These are phyloP conservation scores for Chimonanthus salicifolius DNA, from an alignment of 164 flowering plant genomes.

Conservation along the genomic window DNA sequence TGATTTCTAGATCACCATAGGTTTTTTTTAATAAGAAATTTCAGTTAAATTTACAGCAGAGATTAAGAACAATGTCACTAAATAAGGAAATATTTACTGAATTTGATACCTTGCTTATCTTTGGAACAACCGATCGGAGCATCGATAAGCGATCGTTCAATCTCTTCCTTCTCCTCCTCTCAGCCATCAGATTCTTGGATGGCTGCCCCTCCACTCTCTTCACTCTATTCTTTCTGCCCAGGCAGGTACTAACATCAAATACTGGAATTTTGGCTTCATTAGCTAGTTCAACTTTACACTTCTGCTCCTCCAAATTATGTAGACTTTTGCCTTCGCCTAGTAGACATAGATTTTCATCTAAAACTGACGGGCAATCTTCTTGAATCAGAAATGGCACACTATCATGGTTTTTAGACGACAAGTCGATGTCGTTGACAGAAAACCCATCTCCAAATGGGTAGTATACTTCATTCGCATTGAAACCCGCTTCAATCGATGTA, in stretches of 20 bases:
- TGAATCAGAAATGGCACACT: constrained; percentile 23
- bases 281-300: constrained; percentile 28
- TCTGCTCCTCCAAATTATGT: constrained; percentile 16
- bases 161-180: constrained; percentile 80
- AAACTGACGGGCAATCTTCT: constrained; percentile 26
- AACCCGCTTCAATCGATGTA: constrained; percentile 16
- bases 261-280: constrained; percentile 26
- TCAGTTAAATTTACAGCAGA: too few species aligned
- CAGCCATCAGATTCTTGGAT: constrained; percentile 94
- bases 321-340: constrained; percentile 12
- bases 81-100: neutral
- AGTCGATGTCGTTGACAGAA: constrained; percentile 22
- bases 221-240: constrained; percentile 32
- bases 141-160: constrained; percentile 86
- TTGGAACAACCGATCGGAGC: constrained; percentile 92
- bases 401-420: constrained; percentile 18
- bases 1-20: neutral
- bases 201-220: constrained; percentile 75
- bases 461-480: constrained; percentile 21
- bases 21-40: too few species aligned
- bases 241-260: constrained; percentile 23
- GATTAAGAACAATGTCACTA: too few species aligned
- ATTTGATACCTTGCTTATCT: constrained; percentile 75
- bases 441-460: constrained; percentile 30
- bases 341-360: constrained; percentile 25